Percentiles rank a stretch among this genome's conserved stretches.
Evolutionary conservation across 768 basidiomycete species (phyloP).

Genomic region (Omphalotus guepiniiformis): DNA sequence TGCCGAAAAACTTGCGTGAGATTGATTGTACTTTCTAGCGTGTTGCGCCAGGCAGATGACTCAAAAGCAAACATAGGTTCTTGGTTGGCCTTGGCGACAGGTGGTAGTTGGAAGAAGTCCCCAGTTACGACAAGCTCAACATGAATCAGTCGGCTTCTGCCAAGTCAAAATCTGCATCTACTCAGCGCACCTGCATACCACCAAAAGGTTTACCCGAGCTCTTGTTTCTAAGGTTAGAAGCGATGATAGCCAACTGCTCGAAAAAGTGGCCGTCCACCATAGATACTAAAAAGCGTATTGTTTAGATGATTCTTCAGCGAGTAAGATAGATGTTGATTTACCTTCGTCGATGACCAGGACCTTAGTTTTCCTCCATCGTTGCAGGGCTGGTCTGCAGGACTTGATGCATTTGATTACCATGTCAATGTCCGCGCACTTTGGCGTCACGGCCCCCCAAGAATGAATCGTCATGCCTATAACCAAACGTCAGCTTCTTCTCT

Average conservation of each 20-base stretch:
- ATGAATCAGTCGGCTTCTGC: background rate
- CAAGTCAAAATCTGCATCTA: background rate
- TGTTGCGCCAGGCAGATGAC: slow-evolving; percentile 56
- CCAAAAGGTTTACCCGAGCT: slow-evolving; percentile 59
- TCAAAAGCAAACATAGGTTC: slow-evolving; percentile 71
- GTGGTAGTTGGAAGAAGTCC: slow-evolving; percentile 83
- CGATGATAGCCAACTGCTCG: slow-evolving; percentile 65
- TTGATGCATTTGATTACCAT: slow-evolving; percentile 48
- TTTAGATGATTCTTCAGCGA: slow-evolving; percentile 12
- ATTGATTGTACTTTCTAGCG: slow-evolving; percentile 55
- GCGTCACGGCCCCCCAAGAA: slow-evolving; percentile 70
- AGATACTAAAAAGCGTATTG: slow-evolving; percentile 59
- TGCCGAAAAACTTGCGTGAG: slow-evolving; percentile 74
- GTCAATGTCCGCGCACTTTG: slow-evolving; percentile 48
- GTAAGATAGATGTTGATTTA: slow-evolving; percentile 16
- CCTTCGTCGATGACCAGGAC: slow-evolving; percentile 61
- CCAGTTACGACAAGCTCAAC: slow-evolving; percentile 74
- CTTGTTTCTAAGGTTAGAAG: slow-evolving; percentile 44
- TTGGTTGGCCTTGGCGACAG: slow-evolving; percentile 49
- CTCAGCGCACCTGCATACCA: slow-evolving; percentile 66
- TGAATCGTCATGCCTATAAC: slow-evolving; percentile 62
- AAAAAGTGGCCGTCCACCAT: slow-evolving; percentile 77
- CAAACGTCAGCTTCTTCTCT: slow-evolving; percentile 33
- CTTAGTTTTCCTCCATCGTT: slow-evolving; percentile 64
- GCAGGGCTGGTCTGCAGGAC: slow-evolving; percentile 63